These are phyloP conservation scores for Pichia sorboxylosa DNA, from an alignment of 1,139 yeast genomes.

Conservation along the genomic window DNA sequence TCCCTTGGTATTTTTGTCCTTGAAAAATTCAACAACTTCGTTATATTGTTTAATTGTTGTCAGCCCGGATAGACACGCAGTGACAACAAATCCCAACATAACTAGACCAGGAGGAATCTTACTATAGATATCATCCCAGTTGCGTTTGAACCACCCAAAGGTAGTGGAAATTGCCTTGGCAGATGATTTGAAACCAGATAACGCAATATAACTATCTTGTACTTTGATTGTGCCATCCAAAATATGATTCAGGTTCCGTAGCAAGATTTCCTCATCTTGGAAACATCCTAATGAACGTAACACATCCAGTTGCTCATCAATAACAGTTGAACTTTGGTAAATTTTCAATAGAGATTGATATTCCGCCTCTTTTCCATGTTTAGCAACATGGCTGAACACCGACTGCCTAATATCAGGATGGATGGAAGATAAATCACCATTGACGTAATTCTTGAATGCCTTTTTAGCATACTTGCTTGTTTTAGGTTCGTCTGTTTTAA, in stretches of 20 bases:
- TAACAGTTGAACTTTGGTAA: slow-evolving; percentile 52
- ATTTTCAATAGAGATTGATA: slow-evolving; percentile 55
- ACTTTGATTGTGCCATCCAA: slow-evolving; percentile 62
- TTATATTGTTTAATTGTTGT: slow-evolving; percentile 48
- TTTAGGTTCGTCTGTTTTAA: slow-evolving; percentile 43
- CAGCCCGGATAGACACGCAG: slow-evolving; percentile 51
- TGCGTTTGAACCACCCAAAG: slow-evolving; percentile 68
- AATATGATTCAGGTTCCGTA: slow-evolving; percentile 48
- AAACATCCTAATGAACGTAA: slow-evolving; percentile 67
- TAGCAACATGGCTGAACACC: slow-evolving; percentile 59
- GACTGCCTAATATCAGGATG: slow-evolving; percentile 73
- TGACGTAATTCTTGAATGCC: slow-evolving; percentile 43
- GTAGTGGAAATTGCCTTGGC: slow-evolving; percentile 51
- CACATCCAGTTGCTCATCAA: slow-evolving; percentile 70
- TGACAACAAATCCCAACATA: slow-evolving; percentile 65
- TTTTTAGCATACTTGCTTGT: slow-evolving; percentile 43
- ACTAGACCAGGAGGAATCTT: slow-evolving; percentile 74
- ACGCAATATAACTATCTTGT: slow-evolving; percentile 75
- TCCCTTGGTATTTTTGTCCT: slow-evolving; percentile 46
- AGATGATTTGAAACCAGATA: slow-evolving; percentile 58
- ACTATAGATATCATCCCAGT: slow-evolving; percentile 59
- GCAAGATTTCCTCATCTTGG: slow-evolving; percentile 43
- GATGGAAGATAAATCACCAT: slow-evolving; percentile 60
- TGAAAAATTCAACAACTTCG: slow-evolving; percentile 40
- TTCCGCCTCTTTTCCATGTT: slow-evolving; percentile 43